Evolutionary conservation across 1,284 basidiomycete genomes (phyloP), one percentile per base, ranked within the genome.

Genomic region (Cryptococcus floricola): DNA sequence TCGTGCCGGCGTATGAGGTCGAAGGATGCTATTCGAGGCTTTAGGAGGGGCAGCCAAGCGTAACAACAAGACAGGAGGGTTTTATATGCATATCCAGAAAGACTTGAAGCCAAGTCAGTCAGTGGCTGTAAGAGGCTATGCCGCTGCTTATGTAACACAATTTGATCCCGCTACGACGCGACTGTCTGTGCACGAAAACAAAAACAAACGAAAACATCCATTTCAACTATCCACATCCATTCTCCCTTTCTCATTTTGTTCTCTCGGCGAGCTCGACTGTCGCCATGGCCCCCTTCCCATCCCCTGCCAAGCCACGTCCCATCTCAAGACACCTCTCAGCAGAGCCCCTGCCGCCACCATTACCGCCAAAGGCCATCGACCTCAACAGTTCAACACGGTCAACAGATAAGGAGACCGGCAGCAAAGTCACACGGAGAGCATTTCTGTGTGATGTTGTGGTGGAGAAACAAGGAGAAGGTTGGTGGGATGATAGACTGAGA

Each of bases 381-480:
- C 63, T 75, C 34, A 72, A 73, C 56, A 67, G 65, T 55, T 69
- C 69, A 3, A 70, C 73, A 0, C 59, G 62, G 27, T 70, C 70
- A 1, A 66, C 63, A 16, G 69, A 74, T 44, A 61, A 51, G 18
- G 62, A 66, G 6, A 68, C 63, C 3, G 65, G 64, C 3, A 19
- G 41, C 4, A 66, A 71, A 39, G 58, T 71, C 23, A 69, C 68
- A 0, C 56, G 64, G 18, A 62, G 75, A 44, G 73, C 75, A 0
- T 73, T 75, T 44, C 59, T 72, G 8, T 70, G 70, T 43, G 75
- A 77, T 63, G 61, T 76, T 0, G 67, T 76, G 3, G 60, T 76
- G 16, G 73, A 75, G 43, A 54, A 53, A 6, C 59, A 70, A 18
- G 69, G 69, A 12, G 68, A 69, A 41, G 72, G 68, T 67, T 39